Evolutionary conservation across 2,329 filamentous ascomycete genomes (phyloP).

Genomic region (Daldinia eschscholtzii): DNA sequence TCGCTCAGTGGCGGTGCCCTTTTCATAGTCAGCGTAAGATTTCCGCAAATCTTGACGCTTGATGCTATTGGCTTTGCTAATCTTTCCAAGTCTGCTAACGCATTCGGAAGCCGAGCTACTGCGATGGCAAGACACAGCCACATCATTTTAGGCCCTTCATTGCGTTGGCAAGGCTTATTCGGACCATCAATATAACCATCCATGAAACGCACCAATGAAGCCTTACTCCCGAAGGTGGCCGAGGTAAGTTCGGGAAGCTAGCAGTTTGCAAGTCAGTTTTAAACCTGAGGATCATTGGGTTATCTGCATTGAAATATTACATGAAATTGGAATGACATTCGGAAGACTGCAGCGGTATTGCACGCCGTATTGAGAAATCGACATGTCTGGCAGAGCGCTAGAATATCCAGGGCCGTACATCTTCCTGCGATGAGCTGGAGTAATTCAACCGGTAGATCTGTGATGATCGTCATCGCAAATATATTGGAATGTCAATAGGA

Average conservation of each 20-base stretch:
- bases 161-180: constrained; percentile 32
- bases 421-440: constrained; percentile 36
- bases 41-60: constrained; percentile 11
- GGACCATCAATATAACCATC: constrained; percentile 33
- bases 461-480: constrained; percentile 21
- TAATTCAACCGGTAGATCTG: constrained; percentile 33
- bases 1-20: constrained; percentile 22
- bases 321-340: constrained; percentile 35
- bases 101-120: constrained; percentile 24
- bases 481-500: background rate
- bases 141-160: constrained; percentile 27
- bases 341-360: constrained; percentile 28
- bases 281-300: background rate
- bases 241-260: constrained; percentile 72
- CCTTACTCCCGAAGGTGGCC: constrained; percentile 75
- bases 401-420: constrained; percentile 31
- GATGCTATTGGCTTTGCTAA: constrained; percentile 20
- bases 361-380: constrained; percentile 30
- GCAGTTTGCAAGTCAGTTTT: constrained; percentile 3
- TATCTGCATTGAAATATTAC: constrained; percentile 13
- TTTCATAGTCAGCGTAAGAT: constrained; percentile 13
- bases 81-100: constrained; percentile 20
- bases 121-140: constrained; percentile 43
- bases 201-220: constrained; percentile 51
- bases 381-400: constrained; percentile 34